phyloP scores from a whole-genome alignment of 1,284 basidiomycete genomes.

The Ganoderma leucocontextum region DNA sequence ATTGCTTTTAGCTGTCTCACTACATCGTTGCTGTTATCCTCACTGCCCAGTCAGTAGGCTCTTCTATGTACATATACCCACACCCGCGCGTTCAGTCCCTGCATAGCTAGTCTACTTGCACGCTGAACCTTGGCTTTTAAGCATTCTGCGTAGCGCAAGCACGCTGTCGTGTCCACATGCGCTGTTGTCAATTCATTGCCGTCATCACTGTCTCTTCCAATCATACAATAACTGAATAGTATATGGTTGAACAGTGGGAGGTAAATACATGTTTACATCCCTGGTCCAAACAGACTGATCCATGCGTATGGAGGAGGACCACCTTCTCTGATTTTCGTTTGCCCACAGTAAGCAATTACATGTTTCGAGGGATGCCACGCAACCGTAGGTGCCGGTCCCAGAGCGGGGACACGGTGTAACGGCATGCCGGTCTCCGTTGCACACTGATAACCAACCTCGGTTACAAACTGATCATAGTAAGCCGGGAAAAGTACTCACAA shows the following conservation, averaged over 20 bases:
- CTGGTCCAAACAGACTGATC: conserved; percentile 74
- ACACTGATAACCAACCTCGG: conserved; percentile 52
- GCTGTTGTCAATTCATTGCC: conserved; percentile 19
- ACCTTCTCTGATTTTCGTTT: conserved; percentile 68
- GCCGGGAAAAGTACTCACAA: conserved; percentile 52
- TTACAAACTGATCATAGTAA: background rate
- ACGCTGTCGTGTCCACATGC: conserved; percentile 29
- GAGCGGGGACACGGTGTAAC: conserved; percentile 71
- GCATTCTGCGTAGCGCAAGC: conserved; percentile 29
- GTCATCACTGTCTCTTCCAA: conserved; percentile 9
- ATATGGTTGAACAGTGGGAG: background rate
- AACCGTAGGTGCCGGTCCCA: conserved; percentile 72
- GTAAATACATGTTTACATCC: conserved; percentile 39
- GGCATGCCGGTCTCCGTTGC: conserved; percentile 77
- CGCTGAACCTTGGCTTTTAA: conserved; percentile 21
- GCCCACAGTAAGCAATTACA: conserved; percentile 80
- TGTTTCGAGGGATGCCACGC: conserved; percentile 83
- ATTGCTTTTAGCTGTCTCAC: conserved; percentile 19
- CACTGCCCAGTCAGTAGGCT: conserved; percentile 14
- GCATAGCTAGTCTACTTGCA: conserved; percentile 33
- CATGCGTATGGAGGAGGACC: conserved; percentile 68
- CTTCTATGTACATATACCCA: conserved; percentile 15
- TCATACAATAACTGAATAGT: background rate
- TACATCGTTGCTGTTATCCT: conserved; percentile 22
- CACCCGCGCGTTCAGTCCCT: conserved; percentile 21